Percentiles rank a stretch among this genome's conserved stretches.
Evolutionary conservation across 1,139 yeast genomes (phyloP).

Genomic region (Saccharomyces hybrid): DNA sequence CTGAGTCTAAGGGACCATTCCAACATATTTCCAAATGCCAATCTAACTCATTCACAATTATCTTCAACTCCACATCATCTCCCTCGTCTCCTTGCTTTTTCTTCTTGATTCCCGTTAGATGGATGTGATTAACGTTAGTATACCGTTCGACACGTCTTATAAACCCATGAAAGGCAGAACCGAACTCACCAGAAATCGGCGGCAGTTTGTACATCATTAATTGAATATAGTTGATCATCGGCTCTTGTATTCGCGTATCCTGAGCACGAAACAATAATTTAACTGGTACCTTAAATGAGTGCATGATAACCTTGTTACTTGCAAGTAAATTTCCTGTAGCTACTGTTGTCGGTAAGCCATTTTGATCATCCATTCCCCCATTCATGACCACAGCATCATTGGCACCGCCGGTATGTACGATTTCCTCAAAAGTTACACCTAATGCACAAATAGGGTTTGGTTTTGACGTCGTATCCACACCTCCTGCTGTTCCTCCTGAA

Average conservation of each 20-base stretch:
- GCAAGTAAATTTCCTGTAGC: conserved; percentile 3
- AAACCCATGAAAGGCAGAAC: conserved; percentile 25
- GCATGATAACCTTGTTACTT: conserved; percentile 21
- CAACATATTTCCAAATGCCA: conserved; percentile 30
- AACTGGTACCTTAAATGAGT: conserved; percentile 29
- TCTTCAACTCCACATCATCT: conserved; percentile 16
- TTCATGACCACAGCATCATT: neutral
- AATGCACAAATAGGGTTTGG: conserved; percentile 24
- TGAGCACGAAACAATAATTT: conserved; percentile 24
- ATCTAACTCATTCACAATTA: conserved; percentile 26
- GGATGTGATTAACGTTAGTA: conserved; percentile 22
- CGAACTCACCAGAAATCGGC: conserved; percentile 24
- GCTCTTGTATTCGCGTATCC: conserved; percentile 27
- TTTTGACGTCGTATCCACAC: conserved; percentile 4
- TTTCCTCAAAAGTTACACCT: conserved; percentile 27
- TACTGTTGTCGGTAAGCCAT: conserved; percentile 3
- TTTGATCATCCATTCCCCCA: conserved; percentile 4
- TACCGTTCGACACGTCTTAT: conserved; percentile 29
- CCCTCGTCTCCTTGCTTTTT: conserved; percentile 3
- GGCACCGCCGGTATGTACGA: conserved; percentile 6
- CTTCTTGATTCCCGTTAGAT: conserved; percentile 17
- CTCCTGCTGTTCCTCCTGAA: neutral
- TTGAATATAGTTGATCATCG: conserved; percentile 22
- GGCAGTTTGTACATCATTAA: conserved; percentile 27
- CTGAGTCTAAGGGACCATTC: conserved; percentile 28